A percentile compares a stretch with the other conserved stretches of the same genome.
phyloP scores from a whole-genome alignment of 83 land plant genomes.

The Picea abies region DNA sequence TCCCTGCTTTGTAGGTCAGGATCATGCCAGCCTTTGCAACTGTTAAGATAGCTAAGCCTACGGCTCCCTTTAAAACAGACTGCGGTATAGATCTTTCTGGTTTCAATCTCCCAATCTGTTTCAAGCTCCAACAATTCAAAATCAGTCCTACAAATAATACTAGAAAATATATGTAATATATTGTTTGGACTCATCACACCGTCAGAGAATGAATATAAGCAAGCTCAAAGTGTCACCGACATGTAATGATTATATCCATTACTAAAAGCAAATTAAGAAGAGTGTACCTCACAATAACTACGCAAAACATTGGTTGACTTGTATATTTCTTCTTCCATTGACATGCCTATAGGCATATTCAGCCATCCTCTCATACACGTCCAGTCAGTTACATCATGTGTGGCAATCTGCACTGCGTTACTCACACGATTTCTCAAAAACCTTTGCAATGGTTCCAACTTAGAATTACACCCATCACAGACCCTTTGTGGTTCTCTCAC shows the following conservation, averaged over 20 bases:
- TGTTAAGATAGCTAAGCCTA: slow-evolving; percentile 85
- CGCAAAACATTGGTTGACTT: slow-evolving; percentile 78
- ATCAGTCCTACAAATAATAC: neutral
- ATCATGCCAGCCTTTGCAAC: slow-evolving; percentile 82
- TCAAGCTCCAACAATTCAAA: neutral
- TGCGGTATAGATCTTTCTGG: slow-evolving; percentile 85
- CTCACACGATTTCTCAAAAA: slow-evolving; percentile 35
- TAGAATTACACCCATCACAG: slow-evolving; percentile 43
- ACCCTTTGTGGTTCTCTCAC: slow-evolving; percentile 50
- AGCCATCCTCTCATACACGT: slow-evolving; percentile 85
- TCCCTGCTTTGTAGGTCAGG: slow-evolving; percentile 89
- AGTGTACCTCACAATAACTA: slow-evolving; percentile 69
- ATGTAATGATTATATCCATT: neutral
- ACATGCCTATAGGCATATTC: slow-evolving; percentile 79
- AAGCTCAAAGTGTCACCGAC: neutral
- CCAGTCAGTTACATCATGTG: slow-evolving; percentile 92
- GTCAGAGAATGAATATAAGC: too few species aligned
- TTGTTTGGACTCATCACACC: neutral
- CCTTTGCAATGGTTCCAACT: slow-evolving; percentile 45
- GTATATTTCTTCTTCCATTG: slow-evolving; percentile 95
- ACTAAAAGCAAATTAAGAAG: neutral
- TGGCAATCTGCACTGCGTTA: slow-evolving; percentile 63
- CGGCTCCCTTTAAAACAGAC: slow-evolving; percentile 76
- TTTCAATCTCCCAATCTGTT: slow-evolving; percentile 57
- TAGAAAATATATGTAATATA: neutral